Base-by-base conservation (phyloP, 1,139 yeast genomes). In the Pichia sp. region DNA sequence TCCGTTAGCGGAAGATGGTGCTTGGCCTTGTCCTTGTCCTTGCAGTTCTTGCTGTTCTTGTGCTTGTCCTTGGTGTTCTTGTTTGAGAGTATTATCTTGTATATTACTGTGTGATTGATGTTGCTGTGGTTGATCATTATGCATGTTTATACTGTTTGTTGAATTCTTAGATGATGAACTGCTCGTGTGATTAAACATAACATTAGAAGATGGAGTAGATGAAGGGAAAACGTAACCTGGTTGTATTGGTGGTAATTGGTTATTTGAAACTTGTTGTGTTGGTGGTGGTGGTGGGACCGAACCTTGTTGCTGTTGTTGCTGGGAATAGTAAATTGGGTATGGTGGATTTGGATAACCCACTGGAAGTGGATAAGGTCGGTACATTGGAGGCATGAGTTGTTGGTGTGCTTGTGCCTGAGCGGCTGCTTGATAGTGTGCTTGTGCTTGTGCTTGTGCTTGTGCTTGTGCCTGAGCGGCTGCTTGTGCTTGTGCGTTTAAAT, bases 401-500 rank as follows among this genome's bases (percentile, higher is more conserved):
- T 37, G 47, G 19, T 29, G 42, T 27, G 6, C 13, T 14, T 28
- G 31, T 7, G 16, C 11, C 19, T 28, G 31, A 23, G 6, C 9
- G 9, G 9, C 23, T 6, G 42, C 38, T 14, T 35, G 40, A 20
- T 23, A 16, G 13, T 35, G 34, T 9, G 30, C 33, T 6, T 32
- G 37, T 5, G 35, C 29, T 15, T 27, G 38, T n/a, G 41, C 32
- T 27, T 37, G 41, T 9, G 26, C 25, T 10, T 28, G 44, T 3
- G 42, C 39, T 13, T 36, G 40, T 16, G 18, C 20, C 19, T 37
- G 41, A 7, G 37, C 32, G 24, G 30, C 40, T 9, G 36, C 31
- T 20, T 36, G 43, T 7, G 36, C 36, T 30, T 39, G 42, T 18
- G 30, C 35, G n/a, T n/a, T n/a, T n/a, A n/a, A n/a, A n/a, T n/a